Percentiles rank a stretch among this genome's conserved stretches.
These are phyloP conservation scores for Penicillium diatomitis DNA, from an alignment of 495 filamentous ascomycete species.

Conservation along the genomic window DNA sequence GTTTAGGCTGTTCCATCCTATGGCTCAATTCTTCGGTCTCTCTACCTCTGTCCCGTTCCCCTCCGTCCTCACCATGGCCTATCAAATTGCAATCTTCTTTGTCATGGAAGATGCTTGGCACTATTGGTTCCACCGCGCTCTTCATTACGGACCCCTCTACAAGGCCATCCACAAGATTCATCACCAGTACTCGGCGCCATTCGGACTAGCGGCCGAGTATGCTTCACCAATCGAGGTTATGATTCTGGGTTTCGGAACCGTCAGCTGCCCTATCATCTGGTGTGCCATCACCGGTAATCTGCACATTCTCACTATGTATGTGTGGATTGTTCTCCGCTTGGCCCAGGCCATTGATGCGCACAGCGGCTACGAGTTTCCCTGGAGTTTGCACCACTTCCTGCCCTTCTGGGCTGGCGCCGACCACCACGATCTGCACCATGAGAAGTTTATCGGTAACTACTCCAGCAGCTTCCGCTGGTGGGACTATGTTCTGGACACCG, in stretches of 20 bases:
- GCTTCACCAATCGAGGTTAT: constrained; percentile 96
- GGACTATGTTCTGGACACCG: constrained; percentile 90
- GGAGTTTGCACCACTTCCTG: constrained; percentile 87
- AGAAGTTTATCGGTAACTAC: constrained; percentile 97
- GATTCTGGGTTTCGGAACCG: constrained; percentile 88
- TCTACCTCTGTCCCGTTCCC: constrained; percentile 87
- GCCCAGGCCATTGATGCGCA: constrained; percentile 98
- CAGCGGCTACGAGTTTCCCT: constrained; percentile 95
- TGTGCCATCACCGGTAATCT: constrained; percentile 74
- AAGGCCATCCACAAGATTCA: constrained; percentile 96
- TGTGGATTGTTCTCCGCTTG: constrained; percentile 87
- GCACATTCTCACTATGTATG: constrained; percentile 94
- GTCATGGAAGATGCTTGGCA: constrained; percentile 96
- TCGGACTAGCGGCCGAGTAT: constrained; percentile 94
- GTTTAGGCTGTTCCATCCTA: constrained; percentile 82
- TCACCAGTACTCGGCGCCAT: constrained; percentile 95
- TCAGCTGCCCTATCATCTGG: constrained; percentile 78
- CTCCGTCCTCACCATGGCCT: constrained; percentile 69
- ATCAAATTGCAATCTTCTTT: constrained; percentile 92
- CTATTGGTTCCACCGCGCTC: constrained; percentile 89
- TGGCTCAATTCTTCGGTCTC: constrained; percentile 89
- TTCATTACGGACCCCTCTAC: constrained; percentile 95
- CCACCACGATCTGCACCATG: constrained; percentile 94
- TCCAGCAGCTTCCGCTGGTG: constrained; percentile 98
- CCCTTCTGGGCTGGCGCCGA: constrained; percentile 98